Evolutionary conservation across 1,139 yeast genomes (phyloP), one percentile per base, ranked within the genome.

Genomic region (Debaryomycetaceae sp.): DNA sequence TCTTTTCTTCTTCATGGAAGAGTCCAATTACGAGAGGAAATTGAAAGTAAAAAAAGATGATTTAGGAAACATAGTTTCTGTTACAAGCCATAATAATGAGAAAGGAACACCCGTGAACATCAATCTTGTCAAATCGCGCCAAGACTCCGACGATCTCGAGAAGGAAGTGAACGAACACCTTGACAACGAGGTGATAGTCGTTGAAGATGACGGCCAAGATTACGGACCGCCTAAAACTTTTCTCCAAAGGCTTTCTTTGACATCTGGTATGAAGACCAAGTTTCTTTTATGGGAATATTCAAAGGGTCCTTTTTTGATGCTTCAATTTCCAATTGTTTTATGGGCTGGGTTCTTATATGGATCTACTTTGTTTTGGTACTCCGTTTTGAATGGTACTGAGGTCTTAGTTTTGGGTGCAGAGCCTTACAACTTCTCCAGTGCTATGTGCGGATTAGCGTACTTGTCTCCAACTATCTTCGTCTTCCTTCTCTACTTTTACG

Each of bases 351-450:
- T 58, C 38, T 51, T 52, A 7, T 55, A 52, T 36, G 58, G 58
- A 3, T 46, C 56, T 5, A 53, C 52, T 5, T 48, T 54, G 31
- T 72, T 75, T 45, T 79, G 81, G 80, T 78, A 75, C 55, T 74
- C 77, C 42, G 74, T 78, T 36, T 65, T 78, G 46, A 78, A 76
- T 56, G 75, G 71, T 41, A 70, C 80, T 35, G 63, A 68, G 53
- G 59, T 76, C 31, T 51, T 63, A 38, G 61, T 76, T 41, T 54
- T 78, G 39, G 57, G 72, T 52, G 74, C 67, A 9, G 62, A 60
- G 6, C 79, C 79, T 22, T 75, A 74, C 53, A 62, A 71, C 49
- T 75, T 74, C 48, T 54, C 63, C 2, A 49, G 75, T 6, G 57
- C 72, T 5, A 64, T 64, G 66, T 58, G 68, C 51, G 79, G 79